These are phyloP conservation scores for Auricularia cornea DNA, from an alignment of 768 basidiomycete genomes.

Conservation along the genomic window DNA sequence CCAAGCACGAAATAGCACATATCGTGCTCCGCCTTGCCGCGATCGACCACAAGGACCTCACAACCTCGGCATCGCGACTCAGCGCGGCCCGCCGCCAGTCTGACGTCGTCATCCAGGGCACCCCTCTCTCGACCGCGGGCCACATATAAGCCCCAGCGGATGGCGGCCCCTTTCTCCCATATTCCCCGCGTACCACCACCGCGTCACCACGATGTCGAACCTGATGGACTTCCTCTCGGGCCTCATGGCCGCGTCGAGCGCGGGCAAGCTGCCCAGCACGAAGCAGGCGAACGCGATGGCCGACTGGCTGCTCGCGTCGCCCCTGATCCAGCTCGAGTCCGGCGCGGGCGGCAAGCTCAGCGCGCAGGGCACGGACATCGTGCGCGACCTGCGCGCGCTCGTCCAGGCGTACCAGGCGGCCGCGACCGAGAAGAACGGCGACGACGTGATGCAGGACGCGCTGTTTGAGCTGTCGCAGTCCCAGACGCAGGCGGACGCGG, in stretches of 20 bases:
- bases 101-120: too few relatives aligned
- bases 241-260: conserved; percentile 57
- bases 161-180: too few relatives aligned
- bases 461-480: conserved; percentile 56
- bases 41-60: too few relatives aligned
- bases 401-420: conserved; percentile 50
- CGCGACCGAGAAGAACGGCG: conserved; percentile 51
- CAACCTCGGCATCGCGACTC: too few relatives aligned
- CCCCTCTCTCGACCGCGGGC: too few relatives aligned
- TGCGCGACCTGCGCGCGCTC: conserved; percentile 40
- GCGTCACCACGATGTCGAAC: background rate
- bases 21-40: too few relatives aligned
- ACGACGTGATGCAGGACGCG: conserved; percentile 55
- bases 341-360: conserved; percentile 36
- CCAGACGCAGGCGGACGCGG: conserved; percentile 31
- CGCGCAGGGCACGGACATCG: conserved; percentile 44
- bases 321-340: conserved; percentile 26
- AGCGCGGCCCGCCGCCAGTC: too few relatives aligned
- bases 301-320: conserved; percentile 34
- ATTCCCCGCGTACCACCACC: too few relatives aligned
- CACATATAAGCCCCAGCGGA: too few relatives aligned
- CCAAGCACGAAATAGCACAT: too few relatives aligned
- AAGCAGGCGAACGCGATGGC: conserved; percentile 45
- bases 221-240: conserved; percentile 58
- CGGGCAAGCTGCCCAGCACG: conserved; percentile 62